Evolutionary conservation across 2,329 filamentous ascomycete species (phyloP).

Genomic region (Cladosporium sphaerospermum): DNA sequence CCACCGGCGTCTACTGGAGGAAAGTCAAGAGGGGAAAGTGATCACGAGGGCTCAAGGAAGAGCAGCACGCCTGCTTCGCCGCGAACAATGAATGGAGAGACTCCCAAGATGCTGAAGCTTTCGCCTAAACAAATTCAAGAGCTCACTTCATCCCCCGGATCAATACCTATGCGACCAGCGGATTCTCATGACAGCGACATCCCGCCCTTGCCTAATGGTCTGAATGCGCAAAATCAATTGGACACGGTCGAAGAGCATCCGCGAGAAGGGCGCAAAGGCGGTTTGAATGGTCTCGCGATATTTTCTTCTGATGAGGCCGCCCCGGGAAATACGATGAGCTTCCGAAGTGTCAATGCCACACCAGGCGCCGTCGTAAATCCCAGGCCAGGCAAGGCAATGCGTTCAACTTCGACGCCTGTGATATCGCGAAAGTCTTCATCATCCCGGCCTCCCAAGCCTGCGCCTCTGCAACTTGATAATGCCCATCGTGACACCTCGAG

Average conservation of each 20-base stretch:
- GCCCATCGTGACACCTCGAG: slow-evolving; percentile 18
- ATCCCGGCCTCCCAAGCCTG: slow-evolving; percentile 15
- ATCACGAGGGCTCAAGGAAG: slow-evolving; percentile 6
- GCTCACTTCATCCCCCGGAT: slow-evolving; percentile 49
- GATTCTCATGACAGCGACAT: slow-evolving; percentile 33
- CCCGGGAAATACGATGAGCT: slow-evolving; percentile 17
- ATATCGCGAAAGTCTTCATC: slow-evolving; percentile 33
- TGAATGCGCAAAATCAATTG: neutral
- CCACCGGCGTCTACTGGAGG: neutral
- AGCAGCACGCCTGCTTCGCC: slow-evolving; percentile 12
- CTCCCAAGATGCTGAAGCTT: slow-evolving; percentile 41
- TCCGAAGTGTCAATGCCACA: slow-evolving; percentile 27
- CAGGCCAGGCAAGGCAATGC: slow-evolving; percentile 28
- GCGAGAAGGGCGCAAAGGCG: neutral
- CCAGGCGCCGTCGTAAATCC: slow-evolving; percentile 16
- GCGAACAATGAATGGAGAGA: slow-evolving; percentile 10
- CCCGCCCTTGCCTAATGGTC: slow-evolving; percentile 7
- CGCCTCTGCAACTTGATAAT: slow-evolving; percentile 31
- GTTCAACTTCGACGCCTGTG: slow-evolving; percentile 33
- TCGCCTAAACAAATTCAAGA: slow-evolving; percentile 51
- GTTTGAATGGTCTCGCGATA: neutral
- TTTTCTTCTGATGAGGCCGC: neutral
- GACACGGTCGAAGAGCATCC: neutral
- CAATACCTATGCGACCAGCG: slow-evolving; percentile 45
- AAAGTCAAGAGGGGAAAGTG: neutral